Base-by-base conservation (phyloP, 768 basidiomycete genomes). In the Lactarius akahatsu region DNA sequence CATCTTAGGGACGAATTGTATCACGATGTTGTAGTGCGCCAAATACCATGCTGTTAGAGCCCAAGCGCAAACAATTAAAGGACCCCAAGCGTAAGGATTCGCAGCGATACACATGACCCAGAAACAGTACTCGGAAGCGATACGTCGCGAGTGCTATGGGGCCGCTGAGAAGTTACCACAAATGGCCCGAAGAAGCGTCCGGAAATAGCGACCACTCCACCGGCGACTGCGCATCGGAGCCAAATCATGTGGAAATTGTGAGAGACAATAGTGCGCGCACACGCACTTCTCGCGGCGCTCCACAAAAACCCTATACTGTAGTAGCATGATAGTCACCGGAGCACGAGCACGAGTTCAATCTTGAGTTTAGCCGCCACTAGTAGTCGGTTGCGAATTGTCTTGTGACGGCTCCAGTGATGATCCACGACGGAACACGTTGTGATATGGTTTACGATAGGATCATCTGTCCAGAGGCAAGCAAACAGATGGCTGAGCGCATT, bases 391-490 rank as follows among this genome's bases (percentile, higher is more conserved):
- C 11, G 26, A 28, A 23, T 9, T 26, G 50, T 26, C 50, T 23
- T 15, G 23, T 28, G 23, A 52, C 15, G 41, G 16, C 41, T 18
- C 41, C 41, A 18, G 16, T 2, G 28, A n/a, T 16, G 40, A 41
- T 9, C 43, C 43, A 47, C n/a, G 50, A 52, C 15, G 26, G 50
- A 52, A 52, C n/a, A 50, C 47, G 23, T 52, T 52, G 1, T 52
- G 50, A 52, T 52, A 52, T 15, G 23, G 50, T 52, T 52, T 45
- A n/a, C n/a, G n/a, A n/a, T n/a, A n/a, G n/a, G n/a, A n/a, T n/a
- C n/a, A n/a, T n/a, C n/a, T n/a, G n/a, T n/a, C n/a, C 47, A 26
- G 45, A 23, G n/a, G 11, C n/a, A 38, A n/a, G 9, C 45, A 47
- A n/a, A n/a, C 47, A 34, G 11, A 26, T 5, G 36, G 50, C 13